Conservation (phyloP, 345 rosid genomes). For the Populus deltoides region DNA sequence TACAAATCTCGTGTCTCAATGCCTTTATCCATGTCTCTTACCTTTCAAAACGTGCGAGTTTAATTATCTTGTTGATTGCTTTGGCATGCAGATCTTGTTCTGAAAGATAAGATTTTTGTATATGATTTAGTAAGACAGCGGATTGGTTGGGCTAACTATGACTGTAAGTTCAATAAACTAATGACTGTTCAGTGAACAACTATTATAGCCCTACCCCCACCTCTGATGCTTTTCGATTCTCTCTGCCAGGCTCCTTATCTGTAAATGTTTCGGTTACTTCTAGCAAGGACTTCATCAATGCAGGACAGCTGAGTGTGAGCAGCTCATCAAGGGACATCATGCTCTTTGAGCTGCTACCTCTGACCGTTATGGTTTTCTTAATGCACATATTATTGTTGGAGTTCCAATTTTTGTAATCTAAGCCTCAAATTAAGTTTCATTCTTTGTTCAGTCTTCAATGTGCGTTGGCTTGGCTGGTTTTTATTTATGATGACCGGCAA, state of each 20-base stretch:
- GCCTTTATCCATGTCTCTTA: neutral
- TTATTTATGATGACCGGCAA: slow-evolving; percentile 32
- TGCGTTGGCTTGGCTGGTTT: slow-evolving; percentile 15
- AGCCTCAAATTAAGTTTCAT: slow-evolving; percentile 16
- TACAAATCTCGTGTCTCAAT: neutral
- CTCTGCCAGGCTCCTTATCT: slow-evolving; percentile 25
- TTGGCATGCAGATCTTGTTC: slow-evolving; percentile 65
- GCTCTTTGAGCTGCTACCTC: slow-evolving; percentile 39
- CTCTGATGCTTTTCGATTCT: neutral
- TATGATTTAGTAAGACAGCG: slow-evolving; percentile 77
- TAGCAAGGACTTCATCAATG: slow-evolving; percentile 30
- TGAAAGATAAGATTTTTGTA: slow-evolving; percentile 82
- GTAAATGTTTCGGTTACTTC: slow-evolving; percentile 34
- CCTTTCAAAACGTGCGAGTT: neutral
- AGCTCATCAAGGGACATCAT: slow-evolving; percentile 34
- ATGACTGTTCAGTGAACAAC: slow-evolving; percentile 1
- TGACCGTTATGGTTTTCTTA: slow-evolving; percentile 33
- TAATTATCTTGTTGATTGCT: slow-evolving; percentile 6
- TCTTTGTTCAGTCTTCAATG: slow-evolving; percentile 19
- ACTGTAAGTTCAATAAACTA: slow-evolving; percentile 51
- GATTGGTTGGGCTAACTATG: slow-evolving; percentile 86
- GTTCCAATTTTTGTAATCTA: slow-evolving; percentile 40
- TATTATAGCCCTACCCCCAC: neutral
- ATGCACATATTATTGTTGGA: slow-evolving; percentile 35
- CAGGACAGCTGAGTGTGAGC: slow-evolving; percentile 22